phyloP scores from a whole-genome alignment of 495 filamentous ascomycete genomes.

The Penicillium flavigenum region DNA sequence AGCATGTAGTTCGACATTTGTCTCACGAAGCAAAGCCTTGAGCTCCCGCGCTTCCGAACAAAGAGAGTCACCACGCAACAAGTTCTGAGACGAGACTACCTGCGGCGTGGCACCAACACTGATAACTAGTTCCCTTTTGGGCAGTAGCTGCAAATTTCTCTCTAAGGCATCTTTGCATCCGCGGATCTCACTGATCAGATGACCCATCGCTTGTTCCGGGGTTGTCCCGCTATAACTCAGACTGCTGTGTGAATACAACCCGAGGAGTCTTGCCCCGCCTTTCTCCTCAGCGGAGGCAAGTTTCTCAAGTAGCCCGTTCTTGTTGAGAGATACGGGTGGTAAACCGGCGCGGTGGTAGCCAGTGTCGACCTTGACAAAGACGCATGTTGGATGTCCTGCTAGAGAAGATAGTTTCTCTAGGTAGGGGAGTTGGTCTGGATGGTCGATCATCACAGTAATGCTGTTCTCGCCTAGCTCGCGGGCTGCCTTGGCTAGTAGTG shows the following conservation, averaged over 20 bases:
- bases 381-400: slow-evolving; percentile 44
- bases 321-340: slow-evolving; percentile 47
- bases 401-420: slow-evolving; percentile 39
- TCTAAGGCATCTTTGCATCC: slow-evolving; percentile 52
- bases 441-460: slow-evolving; percentile 71
- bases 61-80: slow-evolving; percentile 21
- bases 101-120: slow-evolving; percentile 84
- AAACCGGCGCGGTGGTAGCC: slow-evolving; percentile 77
- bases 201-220: slow-evolving; percentile 53
- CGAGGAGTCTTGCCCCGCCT: slow-evolving; percentile 51
- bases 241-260: slow-evolving; percentile 79
- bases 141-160: slow-evolving; percentile 30
- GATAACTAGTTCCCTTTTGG: slow-evolving; percentile 51
- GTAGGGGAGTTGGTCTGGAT: slow-evolving; percentile 57
- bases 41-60: slow-evolving; percentile 24
- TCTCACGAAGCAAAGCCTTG: slow-evolving; percentile 23
- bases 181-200: slow-evolving; percentile 61
- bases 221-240: slow-evolving; percentile 62
- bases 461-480: slow-evolving; percentile 49
- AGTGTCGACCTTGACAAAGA: slow-evolving; percentile 79
- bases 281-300: slow-evolving; percentile 39
- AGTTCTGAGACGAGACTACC: slow-evolving; percentile 55
- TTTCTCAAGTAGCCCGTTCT: slow-evolving; percentile 51
- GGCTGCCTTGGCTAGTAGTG: slow-evolving; percentile 56
- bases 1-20: slow-evolving; percentile 65